Evolutionary conservation across 1,139 yeast species (phyloP).

Genomic region (Protomyces pachydermus): DNA sequence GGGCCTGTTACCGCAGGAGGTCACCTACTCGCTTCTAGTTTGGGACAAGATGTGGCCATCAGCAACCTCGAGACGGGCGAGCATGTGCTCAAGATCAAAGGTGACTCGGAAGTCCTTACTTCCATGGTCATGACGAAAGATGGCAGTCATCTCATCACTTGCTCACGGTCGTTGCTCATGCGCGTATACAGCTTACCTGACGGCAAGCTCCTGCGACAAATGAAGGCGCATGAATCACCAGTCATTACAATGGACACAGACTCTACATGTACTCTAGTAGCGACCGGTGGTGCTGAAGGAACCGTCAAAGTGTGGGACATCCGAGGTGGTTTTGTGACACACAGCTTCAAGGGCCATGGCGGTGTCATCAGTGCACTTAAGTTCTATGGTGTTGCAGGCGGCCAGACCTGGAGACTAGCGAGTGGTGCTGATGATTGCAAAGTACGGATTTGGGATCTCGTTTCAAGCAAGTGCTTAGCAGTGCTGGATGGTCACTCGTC

Average conservation of each 20-base stretch:
- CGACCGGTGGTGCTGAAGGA: constrained; percentile 96
- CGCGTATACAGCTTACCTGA: constrained; percentile 52
- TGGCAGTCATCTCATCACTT: constrained; percentile 61
- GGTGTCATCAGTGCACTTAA: constrained; percentile 76
- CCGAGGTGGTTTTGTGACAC: constrained; percentile 81
- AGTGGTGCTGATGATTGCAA: constrained; percentile 70
- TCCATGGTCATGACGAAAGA: constrained; percentile 72
- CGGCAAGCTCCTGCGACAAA: constrained; percentile 37
- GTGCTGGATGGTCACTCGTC: constrained; percentile 68
- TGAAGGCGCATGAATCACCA: constrained; percentile 61
- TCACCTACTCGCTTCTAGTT: constrained; percentile 82
- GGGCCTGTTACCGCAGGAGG: constrained; percentile 67
- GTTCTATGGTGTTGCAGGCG: constrained; percentile 63
- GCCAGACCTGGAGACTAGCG: constrained; percentile 65
- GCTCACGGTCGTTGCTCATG: constrained; percentile 80
- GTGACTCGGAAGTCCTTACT: constrained; percentile 82
- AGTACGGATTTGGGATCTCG: constrained; percentile 86
- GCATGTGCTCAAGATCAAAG: constrained; percentile 60
- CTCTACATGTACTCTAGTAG: constrained; percentile 74
- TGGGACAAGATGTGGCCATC: constrained; percentile 65
- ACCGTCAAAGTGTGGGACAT: constrained; percentile 88
- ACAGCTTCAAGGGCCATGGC: constrained; percentile 89
- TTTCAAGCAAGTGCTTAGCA: constrained; percentile 62
- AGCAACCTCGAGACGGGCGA: constrained; percentile 58
- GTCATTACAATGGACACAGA: constrained; percentile 75